Base-by-base conservation (phyloP, 805 yeast species). In the Ogataea degrootiae region DNA sequence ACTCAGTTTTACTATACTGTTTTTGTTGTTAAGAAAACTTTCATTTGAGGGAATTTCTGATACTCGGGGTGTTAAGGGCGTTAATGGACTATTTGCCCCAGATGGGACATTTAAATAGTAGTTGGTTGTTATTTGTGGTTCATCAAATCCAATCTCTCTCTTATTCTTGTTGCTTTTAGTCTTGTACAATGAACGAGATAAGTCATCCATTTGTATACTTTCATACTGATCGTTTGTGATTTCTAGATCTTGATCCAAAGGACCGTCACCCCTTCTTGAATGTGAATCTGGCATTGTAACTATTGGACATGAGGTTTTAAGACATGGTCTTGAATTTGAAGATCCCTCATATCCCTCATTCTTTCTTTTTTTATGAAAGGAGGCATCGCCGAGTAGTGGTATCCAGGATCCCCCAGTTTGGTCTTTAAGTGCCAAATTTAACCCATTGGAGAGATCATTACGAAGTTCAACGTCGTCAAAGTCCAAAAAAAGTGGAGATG, bases 391-490 rank as follows among this genome's bases (percentile, higher is more conserved):
- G 12, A 43, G 40, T 5, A 49, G 22, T 15, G 61, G 60, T 60
- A 58, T 56, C 61, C 61, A 58, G 12, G 43, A 37, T 11, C 54
- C 56, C 22, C 47, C 46, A 9, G 42, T 37, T n/a, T 45, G 37
- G 37, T 50, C 54, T 16, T 56, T 59, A 38, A 59, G 48, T 11
- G 63, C 63, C 35, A 55, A 37, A 34, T 51, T 46, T 34, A 59
- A 45, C 6, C 60, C 60, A 17, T 49, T 48, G 11, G 55, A 43
- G 21, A 59, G 29, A n/a, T 55, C 60, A 9, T 50, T 50, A n/a
- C 51, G 52, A 34, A 53, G 23, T 29, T 48, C 55, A 23, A 43
- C 50, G 38, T 49, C 57, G 26, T 45, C 43, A 12, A 51, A 41
- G 5, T 45, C 37, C 7, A 50, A 46, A 12, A 54, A 23, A 6